Evolutionary conservation across 192 early-diverging fungal genomes (phyloP), one percentile per base, ranked within the genome.

Genomic region (Glomus cerebriforme): DNA sequence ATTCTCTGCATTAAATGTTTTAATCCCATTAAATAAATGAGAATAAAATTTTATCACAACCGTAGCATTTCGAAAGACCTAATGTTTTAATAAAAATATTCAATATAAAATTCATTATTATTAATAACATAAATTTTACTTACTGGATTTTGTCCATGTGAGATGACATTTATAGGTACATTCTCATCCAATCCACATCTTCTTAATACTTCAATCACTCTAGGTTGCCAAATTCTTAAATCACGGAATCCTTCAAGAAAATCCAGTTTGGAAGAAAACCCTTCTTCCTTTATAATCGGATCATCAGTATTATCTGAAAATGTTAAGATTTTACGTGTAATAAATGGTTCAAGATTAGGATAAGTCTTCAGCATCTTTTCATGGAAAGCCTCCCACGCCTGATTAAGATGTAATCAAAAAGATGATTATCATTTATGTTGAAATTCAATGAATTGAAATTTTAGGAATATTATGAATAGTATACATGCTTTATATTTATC

Each of bases 31-130:
- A 54, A 79, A 73, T 32, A 81, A 66, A 4, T 81, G 84, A 10
- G 80, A 81, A 31, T 82, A 85, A 37, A 85, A 85, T 63, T 85
- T 85, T 62, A 85, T 66, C 62, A 85, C 79, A 22, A 59, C 35
- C 0, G 22, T 13, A 24, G 73, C 29, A 10, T 68, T 70, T 12
- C 80, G 15, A 59, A 85, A 85, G 26, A 79, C 82, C 84, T 85
- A 60, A 13, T 34, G 29, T 35, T 19, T 45, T 9, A 70, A 45
- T 24, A 70, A 15, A 39, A 69, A 24, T 37, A 34, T 34, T 31
- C 39, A n/a, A 22, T 22, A 39, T 43, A 70, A 43, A n/a, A 22
- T 10, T 13, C 3, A 22, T n/a, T 35, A 73, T 22, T 58, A 19
- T 34, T 13, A 15, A 31, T 7, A 58, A 0, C 6, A 31, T 31